Base-by-base conservation (phyloP, 139 green algal genomes). In the Spirogloea muscicola region DNA sequence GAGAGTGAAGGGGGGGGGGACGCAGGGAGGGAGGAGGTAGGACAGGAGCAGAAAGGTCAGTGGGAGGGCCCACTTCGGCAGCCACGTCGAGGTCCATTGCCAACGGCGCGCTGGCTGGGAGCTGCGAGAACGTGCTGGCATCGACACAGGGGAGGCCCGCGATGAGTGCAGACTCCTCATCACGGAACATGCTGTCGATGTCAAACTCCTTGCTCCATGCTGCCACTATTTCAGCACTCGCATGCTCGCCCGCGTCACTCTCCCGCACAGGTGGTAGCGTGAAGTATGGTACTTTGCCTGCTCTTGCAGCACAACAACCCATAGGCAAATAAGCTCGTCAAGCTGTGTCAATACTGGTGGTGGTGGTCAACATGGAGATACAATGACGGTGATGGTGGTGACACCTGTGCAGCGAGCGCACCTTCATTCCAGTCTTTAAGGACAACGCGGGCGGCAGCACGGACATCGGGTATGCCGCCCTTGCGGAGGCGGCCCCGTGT, bases 341-440 rank as follows among this genome's bases (percentile, higher is more conserved):
- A n/a, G n/a, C n/a, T n/a, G n/a, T n/a, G n/a, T n/a, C n/a, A n/a
- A n/a, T n/a, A n/a, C n/a, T n/a, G n/a, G n/a, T n/a, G n/a, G n/a
- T n/a, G n/a, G n/a, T n/a, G n/a, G n/a, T n/a, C n/a, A n/a, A n/a
- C n/a, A n/a, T n/a, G n/a, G n/a, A n/a, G n/a, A n/a, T n/a, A n/a
- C n/a, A n/a, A n/a, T n/a, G n/a, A n/a, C n/a, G n/a, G n/a, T n/a
- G n/a, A n/a, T n/a, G n/a, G n/a, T n/a, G n/a, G n/a, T n/a, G n/a
- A n/a, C n/a, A n/a, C n/a, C n/a, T n/a, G n/a, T n/a, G n/a, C n/a
- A n/a, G n/a, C n/a, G n/a, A n/a, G 96, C 49, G 81, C 84, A 34
- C 94, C 94, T 48, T 88, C 85, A 76, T 95, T 95, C 94, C 94
- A 99, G 83, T 99, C 94, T 68, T 91, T 80, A 37, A 97, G 84